A percentile compares a stretch with the other conserved stretches of the same genome.
Conservation (phyloP, 352 stramenopile species). For the Globisporangium canariense region DNA sequence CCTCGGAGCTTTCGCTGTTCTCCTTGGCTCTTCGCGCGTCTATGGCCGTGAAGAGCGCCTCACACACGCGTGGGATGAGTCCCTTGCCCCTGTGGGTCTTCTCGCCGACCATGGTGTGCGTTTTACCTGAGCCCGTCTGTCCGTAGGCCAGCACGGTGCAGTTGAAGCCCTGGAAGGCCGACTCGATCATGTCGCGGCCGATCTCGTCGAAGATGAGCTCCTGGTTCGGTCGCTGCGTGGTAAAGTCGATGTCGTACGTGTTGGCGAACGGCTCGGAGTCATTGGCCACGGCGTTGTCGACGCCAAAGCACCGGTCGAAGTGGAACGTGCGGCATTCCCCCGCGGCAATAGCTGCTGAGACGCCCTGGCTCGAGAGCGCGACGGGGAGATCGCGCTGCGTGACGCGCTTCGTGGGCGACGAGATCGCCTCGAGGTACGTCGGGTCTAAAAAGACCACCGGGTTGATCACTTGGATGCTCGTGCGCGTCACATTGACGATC, state of each 20-base stretch:
- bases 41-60: conserved; percentile 71
- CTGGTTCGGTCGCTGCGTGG: conserved; percentile 53
- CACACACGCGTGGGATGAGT: conserved; percentile 75
- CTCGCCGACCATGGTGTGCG: conserved; percentile 82
- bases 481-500: conserved; percentile 47
- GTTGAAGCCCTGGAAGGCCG: conserved; percentile 81
- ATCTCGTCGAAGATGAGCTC: conserved; percentile 78
- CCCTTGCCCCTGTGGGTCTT: conserved; percentile 57
- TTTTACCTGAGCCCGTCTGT: conserved; percentile 80
- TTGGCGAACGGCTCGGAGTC: conserved; percentile 37
- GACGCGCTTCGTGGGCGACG: conserved; percentile 21
- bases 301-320: conserved; percentile 77
- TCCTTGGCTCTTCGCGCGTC: conserved; percentile 35
- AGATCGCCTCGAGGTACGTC: conserved; percentile 41
- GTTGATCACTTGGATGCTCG: conserved; percentile 61
- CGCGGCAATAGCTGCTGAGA: conserved; percentile 32
- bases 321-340: conserved; percentile 68
- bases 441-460: conserved; percentile 57
- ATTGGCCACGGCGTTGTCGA: conserved; percentile 25
- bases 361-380: conserved; percentile 25
- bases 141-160: conserved; percentile 82
- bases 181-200: conserved; percentile 60
- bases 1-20: conserved; percentile 21
- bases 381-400: conserved; percentile 21
- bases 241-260: conserved; percentile 38